A percentile compares a stretch with the other conserved stretches of the same genome.
Conservation (phyloP, 768 basidiomycete species). For the Hydnomerulius pinastri region DNA sequence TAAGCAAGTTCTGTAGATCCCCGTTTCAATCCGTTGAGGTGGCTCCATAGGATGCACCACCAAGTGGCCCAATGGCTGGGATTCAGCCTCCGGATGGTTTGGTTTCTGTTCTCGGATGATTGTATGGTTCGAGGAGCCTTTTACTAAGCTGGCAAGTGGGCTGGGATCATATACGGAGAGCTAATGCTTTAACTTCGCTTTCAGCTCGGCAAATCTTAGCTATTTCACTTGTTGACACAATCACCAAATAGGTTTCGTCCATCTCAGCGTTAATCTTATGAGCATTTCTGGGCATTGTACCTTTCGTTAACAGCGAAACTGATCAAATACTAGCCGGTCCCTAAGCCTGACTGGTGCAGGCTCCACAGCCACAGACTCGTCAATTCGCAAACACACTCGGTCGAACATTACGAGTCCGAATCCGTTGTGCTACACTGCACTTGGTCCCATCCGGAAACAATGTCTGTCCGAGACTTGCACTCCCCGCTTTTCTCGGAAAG, state of each 20-base stretch:
- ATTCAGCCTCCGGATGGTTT: neutral
- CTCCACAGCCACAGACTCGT: too few species aligned
- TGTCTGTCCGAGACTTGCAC: neutral
- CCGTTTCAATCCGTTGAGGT: neutral
- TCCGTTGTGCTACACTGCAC: too few species aligned
- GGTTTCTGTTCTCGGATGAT: neutral
- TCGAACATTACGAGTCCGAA: slow-evolving; percentile 6
- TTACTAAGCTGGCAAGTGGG: neutral
- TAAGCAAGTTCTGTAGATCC: too few species aligned
- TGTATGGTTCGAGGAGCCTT: neutral
- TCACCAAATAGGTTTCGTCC: neutral
- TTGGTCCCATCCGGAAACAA: too few species aligned
- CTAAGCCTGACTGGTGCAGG: too few species aligned
- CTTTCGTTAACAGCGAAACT: slow-evolving; percentile 6
- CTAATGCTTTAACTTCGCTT: slow-evolving; percentile 1
- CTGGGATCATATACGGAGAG: neutral
- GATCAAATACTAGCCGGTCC: too few species aligned
- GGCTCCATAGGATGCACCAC: neutral
- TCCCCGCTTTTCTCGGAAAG: too few species aligned
- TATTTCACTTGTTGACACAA: neutral
- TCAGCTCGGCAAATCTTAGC: neutral
- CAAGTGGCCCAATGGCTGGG: neutral
- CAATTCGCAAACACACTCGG: too few species aligned
- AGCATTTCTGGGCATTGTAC: slow-evolving; percentile 1
- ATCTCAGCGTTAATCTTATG: slow-evolving; percentile 22